Base-by-base conservation (phyloP, 2,329 filamentous ascomycete genomes). In the Thielaviopsis euricoi region DNA sequence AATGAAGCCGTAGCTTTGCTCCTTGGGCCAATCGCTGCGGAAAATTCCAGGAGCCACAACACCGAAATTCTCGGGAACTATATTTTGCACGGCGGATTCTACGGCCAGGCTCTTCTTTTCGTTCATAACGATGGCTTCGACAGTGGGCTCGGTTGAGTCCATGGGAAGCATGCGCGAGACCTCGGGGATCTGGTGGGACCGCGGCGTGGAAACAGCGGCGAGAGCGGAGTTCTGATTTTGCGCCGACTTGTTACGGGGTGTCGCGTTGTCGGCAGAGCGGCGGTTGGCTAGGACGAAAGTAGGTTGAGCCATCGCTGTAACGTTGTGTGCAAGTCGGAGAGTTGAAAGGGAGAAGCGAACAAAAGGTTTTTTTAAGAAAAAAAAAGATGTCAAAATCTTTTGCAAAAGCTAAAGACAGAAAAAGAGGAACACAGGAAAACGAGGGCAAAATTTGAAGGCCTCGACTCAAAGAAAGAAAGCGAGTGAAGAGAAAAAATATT, bases 21-120 rank as follows among this genome's bases (percentile, higher is more conserved):
- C 69, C 61, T 81, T 74, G 2, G 90, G 90, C 66, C 89, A 95
- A 63, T 85, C 85, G 69, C 87, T 91, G 56, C 90, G 81, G 67
- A 88, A 95, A 26, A 96, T 76, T 9, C 85, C 83, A 6, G 82
- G 79, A 21, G 84, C 72, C 21, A 95, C 85, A 26, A 81, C 72
- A 19, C 85, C 87, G 69, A 91, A 95, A 67, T 95, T 95, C 72
- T 65, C 1, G 87, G 86, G 6, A 69, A 46, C 40, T 2, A 46
- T 19, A 64, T 13, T 68, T 67, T 43, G 62, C 60, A 23, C 40
- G 9, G 26, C 19, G 3, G 26, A 21, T 22, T 23, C 21, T 21
- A 25, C 23, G 13, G 15, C 50, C 22, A 43, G 17, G 15, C 17
- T 29, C 37, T 55, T 55, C n/a, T 40, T 26, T 17, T 53, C 25